Evolutionary conservation across 305 asterid species (phyloP).

Genomic region (Stenogyne calaminthoides): DNA sequence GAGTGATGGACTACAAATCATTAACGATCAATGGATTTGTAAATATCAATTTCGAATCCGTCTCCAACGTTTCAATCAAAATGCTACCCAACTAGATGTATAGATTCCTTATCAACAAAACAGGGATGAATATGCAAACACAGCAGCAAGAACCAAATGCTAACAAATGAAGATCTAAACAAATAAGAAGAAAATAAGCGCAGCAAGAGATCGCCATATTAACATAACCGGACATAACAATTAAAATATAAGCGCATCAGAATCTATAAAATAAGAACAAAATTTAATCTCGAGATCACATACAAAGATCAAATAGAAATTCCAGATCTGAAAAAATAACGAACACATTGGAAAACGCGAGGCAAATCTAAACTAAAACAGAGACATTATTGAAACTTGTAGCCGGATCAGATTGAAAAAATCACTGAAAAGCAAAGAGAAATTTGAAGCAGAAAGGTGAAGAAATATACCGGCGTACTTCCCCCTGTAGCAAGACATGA

Average conservation of each 20-base stretch:
- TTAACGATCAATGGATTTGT: background rate
- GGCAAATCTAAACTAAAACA: background rate
- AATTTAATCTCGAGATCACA: constrained; percentile 6
- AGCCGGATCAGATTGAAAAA: background rate
- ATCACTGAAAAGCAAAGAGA: background rate
- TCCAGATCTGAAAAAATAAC: constrained; percentile 33
- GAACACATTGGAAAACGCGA: background rate
- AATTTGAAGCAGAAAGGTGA: background rate
- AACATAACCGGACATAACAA: background rate
- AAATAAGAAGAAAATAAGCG: background rate
- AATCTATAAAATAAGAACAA: background rate
- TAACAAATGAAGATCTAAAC: constrained; percentile 13
- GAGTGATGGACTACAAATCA: background rate
- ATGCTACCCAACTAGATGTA: background rate
- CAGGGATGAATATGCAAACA: constrained; percentile 3
- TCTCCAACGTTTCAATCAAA: background rate
- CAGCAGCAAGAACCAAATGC: background rate
- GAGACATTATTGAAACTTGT: background rate
- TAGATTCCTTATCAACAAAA: background rate
- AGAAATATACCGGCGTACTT: constrained; percentile 49
- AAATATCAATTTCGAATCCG: background rate
- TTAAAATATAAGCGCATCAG: background rate
- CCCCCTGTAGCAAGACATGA: constrained; percentile 59
- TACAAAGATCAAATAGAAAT: background rate
- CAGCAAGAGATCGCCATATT: background rate